Evolutionary conservation across 139 green algal genomes (phyloP), one percentile per base, ranked within the genome.

Genomic region (Pleodorina starrii): DNA sequence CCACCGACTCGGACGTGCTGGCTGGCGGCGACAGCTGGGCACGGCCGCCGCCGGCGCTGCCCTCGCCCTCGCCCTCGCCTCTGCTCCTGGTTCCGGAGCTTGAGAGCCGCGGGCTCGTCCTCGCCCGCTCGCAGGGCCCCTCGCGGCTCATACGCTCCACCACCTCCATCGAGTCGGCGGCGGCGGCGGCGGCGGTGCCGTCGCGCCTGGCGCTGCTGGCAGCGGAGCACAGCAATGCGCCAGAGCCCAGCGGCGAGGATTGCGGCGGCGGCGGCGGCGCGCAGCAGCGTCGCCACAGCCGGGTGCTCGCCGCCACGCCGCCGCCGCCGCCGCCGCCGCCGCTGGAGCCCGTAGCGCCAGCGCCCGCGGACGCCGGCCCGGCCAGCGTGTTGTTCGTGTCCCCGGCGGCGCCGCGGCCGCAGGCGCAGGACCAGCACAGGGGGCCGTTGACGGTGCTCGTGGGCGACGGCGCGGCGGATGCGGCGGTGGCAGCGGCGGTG

Each of bases 1-100:
- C n/a, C n/a, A n/a, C n/a, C n/a, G n/a, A n/a, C n/a, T n/a, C n/a
- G n/a, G n/a, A n/a, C n/a, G n/a, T n/a, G n/a, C 44, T 83, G 1
- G 75, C 43, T 23, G 69, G 69, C 69, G 69, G 35, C 32, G 48
- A 19, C 42, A 80, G 40, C 38, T 80, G 72, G 72, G 72, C 72
- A 2, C 40, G 72, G 7, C 72, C 72, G 38, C 19, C 72, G 40
- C n/a, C 63, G 63, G 29, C 63, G n/a, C n/a, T n/a, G n/a, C n/a
- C n/a, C n/a, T n/a, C n/a, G n/a, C n/a, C n/a, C n/a, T n/a, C n/a
- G n/a, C n/a, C n/a, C n/a, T n/a, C n/a, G n/a, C n/a, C n/a, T n/a
- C n/a, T n/a, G n/a, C n/a, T n/a, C n/a, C n/a, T n/a, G n/a, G n/a
- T n/a, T n/a, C n/a, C n/a, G n/a, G n/a, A n/a, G n/a, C n/a, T n/a